These are phyloP conservation scores for Mycena albidolilacea DNA, from an alignment of 768 basidiomycete genomes.

Conservation along the genomic window DNA sequence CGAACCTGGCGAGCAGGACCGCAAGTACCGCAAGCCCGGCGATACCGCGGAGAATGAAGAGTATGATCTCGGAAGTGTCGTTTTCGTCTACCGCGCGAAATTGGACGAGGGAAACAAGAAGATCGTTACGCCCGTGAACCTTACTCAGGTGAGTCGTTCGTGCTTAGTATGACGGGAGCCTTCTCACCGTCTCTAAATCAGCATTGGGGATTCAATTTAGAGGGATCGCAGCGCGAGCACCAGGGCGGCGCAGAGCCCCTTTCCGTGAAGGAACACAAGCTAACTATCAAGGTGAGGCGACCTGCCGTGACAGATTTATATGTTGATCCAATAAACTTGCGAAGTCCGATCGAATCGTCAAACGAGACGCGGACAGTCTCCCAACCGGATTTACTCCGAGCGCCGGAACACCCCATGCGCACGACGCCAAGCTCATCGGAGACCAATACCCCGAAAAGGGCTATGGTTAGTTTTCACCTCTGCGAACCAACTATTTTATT, in stretches of 20 bases:
- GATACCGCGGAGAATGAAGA: slow-evolving; percentile 50
- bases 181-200: slow-evolving; percentile 44
- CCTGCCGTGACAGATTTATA: neutral
- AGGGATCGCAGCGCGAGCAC: slow-evolving; percentile 68
- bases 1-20: slow-evolving; percentile 51
- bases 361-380: slow-evolving; percentile 64
- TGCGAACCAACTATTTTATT: neutral
- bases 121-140: slow-evolving; percentile 78
- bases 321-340: slow-evolving; percentile 36
- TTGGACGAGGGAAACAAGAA: slow-evolving; percentile 62
- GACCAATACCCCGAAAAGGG: slow-evolving; percentile 69
- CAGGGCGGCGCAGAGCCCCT: slow-evolving; percentile 54
- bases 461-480: slow-evolving; percentile 64
- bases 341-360: slow-evolving; percentile 71
- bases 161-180: neutral
- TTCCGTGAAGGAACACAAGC: slow-evolving; percentile 65
- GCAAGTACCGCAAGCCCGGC: slow-evolving; percentile 48
- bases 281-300: slow-evolving; percentile 57
- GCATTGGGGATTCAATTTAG: slow-evolving; percentile 90
- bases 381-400: slow-evolving; percentile 69
- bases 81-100: slow-evolving; percentile 79
- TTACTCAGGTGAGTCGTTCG: slow-evolving; percentile 71
- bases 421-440: slow-evolving; percentile 68
- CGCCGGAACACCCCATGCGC: slow-evolving; percentile 64
- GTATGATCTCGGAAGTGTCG: slow-evolving; percentile 73